These are phyloP conservation scores for Amanita pallidorosea DNA, from an alignment of 768 basidiomycete genomes.

Conservation along the genomic window DNA sequence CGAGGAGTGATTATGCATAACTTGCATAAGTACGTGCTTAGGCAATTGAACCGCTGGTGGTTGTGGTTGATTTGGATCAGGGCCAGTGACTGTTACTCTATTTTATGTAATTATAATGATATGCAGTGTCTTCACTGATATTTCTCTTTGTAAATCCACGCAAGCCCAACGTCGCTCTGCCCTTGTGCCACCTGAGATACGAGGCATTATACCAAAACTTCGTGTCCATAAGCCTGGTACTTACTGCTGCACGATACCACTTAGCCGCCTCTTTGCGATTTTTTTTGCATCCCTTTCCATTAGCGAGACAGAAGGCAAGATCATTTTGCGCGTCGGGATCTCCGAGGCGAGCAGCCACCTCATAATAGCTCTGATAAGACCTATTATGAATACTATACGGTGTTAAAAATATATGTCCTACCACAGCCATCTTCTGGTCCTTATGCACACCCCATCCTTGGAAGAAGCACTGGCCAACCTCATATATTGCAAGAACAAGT, in stretches of 20 bases:
- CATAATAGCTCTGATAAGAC: slow-evolving; percentile 62
- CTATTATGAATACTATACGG: background rate
- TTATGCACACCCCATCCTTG: slow-evolving; percentile 85
- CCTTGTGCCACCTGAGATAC: slow-evolving; percentile 43
- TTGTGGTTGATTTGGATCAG: background rate
- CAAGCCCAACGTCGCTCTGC: slow-evolving; percentile 71
- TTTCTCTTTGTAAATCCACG: slow-evolving; percentile 91
- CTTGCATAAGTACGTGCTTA: background rate
- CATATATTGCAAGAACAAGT: slow-evolving; percentile 81
- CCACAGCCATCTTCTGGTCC: slow-evolving; percentile 85
- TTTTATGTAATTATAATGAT: no score
- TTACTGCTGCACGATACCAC: slow-evolving; percentile 84
- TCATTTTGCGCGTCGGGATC: slow-evolving; percentile 84
- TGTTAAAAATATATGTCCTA: slow-evolving; percentile 24
- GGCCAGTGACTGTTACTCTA: background rate
- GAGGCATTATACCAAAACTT: slow-evolving; percentile 1
- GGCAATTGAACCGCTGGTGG: background rate
- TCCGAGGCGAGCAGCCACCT: slow-evolving; percentile 73
- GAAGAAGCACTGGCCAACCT: slow-evolving; percentile 88
- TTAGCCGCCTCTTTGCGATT: slow-evolving; percentile 77
- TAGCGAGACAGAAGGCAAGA: slow-evolving; percentile 75
- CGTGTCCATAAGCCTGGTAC: slow-evolving; percentile 12
- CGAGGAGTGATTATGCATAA: background rate
- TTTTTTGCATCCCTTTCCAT: slow-evolving; percentile 85
- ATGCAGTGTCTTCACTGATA: slow-evolving; percentile 31